Evolutionary conservation across 306 rosid genomes (phyloP), one percentile per base, ranked within the genome.

Genomic region (Malus sieversii): DNA sequence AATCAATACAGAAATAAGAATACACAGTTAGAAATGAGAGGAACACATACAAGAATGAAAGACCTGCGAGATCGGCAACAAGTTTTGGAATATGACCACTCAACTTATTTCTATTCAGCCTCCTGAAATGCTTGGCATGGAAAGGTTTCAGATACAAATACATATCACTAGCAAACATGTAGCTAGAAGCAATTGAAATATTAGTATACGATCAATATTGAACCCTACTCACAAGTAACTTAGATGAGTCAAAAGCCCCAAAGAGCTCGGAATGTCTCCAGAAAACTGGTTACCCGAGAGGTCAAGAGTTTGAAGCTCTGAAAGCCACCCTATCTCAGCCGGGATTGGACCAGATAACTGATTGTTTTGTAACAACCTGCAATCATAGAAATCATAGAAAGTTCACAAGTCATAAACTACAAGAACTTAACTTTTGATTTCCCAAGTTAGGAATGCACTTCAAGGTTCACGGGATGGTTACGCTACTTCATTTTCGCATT

Each of bases 201-300:
- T 14, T 52, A 46, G 38, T 23, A 68, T 18, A 9, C 18, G 46
- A 77, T 75, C 35, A 70, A 72, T 71, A 59, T 62, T 69, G 82
- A 80, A 72, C 67, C 84, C 79, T 72, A 92, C 98, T 95, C 92
- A 95, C 99, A 90, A 81, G 97, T 95, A 95, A 86, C 88, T 89
- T 84, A 92, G 91, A 72, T 51, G 89, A 81, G 88, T 80, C 85
- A 95, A 83, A 78, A 45, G 70, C 29, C 98, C 98, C 90, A 95
- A 80, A 68, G 97, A 89, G 68, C 85, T 78, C 14, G 97, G 99
- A 81, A 95, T 89, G 80, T 79, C 82, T 65, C 98, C 97, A 27
- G 19, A 84, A 76, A 95, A 87, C 88, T 88, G 88, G 84, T 95
- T 95, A 46, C 85, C 85, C 2, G 99, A 89, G 81, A 95, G 89